Evolutionary conservation across 495 filamentous ascomycete genomes (phyloP).

Genomic region (Neurospora tetraspora): DNA sequence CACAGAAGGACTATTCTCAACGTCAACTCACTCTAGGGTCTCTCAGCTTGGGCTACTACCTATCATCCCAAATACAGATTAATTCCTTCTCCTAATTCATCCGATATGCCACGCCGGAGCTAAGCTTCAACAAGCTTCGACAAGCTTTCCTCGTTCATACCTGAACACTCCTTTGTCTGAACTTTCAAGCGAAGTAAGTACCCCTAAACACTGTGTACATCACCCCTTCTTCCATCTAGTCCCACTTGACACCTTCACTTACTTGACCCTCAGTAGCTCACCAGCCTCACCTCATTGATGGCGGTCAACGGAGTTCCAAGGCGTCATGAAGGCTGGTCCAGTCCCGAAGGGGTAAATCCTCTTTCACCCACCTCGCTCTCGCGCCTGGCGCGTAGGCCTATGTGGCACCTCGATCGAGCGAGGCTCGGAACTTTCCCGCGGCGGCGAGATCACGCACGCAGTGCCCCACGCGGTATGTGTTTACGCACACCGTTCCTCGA

Average conservation of each 20-base stretch:
- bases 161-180: not conserved
- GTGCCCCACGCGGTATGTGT: not conserved
- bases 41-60: not conserved
- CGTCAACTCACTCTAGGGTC: not conserved
- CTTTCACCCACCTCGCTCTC: not conserved
- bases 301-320: not conserved
- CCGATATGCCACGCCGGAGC: not conserved
- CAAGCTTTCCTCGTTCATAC: not conserved
- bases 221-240: too few species aligned
- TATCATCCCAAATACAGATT: too few species aligned
- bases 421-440: not conserved
- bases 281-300: not conserved
- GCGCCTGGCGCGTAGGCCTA: not conserved
- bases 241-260: too few species aligned
- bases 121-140: not conserved
- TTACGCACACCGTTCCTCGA: not conserved
- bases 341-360: not conserved
- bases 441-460: not conserved
- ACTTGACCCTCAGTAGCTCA: too few species aligned
- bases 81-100: too few species aligned
- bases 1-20: not conserved
- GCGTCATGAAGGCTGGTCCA: not conserved
- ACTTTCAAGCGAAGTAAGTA: not conserved
- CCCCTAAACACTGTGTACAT: not conserved
- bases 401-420: not conserved